Evolutionary conservation across 2,329 filamentous ascomycete genomes (phyloP).

Genomic region (Colletotrichum sp.): DNA sequence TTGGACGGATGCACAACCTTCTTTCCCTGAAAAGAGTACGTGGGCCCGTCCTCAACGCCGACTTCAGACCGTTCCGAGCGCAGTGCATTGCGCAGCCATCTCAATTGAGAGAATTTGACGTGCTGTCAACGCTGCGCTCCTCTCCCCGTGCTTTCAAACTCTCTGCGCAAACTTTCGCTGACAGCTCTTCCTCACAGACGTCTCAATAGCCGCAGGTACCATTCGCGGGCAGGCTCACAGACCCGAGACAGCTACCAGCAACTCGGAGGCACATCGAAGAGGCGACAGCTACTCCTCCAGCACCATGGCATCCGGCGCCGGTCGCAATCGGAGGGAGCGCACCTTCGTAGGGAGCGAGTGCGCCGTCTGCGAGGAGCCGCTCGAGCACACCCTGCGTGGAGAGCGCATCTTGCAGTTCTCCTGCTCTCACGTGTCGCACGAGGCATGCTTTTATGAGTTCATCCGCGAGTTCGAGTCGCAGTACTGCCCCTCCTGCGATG

Average conservation of each 20-base stretch:
- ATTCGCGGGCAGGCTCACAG: conserved; percentile 30
- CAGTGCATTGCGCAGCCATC: background rate
- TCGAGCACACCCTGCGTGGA: conserved; percentile 93
- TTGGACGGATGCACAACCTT: conserved; percentile 30
- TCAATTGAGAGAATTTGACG: background rate
- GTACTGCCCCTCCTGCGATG: conserved; percentile 92
- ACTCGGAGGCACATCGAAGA: conserved; percentile 40
- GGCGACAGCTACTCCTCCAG: conserved; percentile 32
- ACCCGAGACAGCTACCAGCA: conserved; percentile 38
- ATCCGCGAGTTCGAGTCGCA: conserved; percentile 94
- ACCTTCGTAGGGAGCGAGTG: conserved; percentile 96
- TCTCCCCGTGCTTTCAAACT: background rate
- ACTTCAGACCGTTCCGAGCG: background rate
- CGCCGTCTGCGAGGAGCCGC: conserved; percentile 93
- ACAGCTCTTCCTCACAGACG: conserved; percentile 23
- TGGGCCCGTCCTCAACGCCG: conserved; percentile 5
- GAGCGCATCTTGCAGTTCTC: conserved; percentile 96
- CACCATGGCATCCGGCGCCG: conserved; percentile 54
- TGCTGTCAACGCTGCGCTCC: background rate
- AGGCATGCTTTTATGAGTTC: conserved; percentile 98
- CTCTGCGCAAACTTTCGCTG: background rate
- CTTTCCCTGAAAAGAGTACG: conserved; percentile 48
- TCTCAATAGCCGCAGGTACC: conserved; percentile 31
- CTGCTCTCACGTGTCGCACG: conserved; percentile 95
- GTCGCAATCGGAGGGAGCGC: conserved; percentile 83